Evolutionary conservation across 192 early-diverging fungal genomes (phyloP).

Genomic region (Coemansia sp.): DNA sequence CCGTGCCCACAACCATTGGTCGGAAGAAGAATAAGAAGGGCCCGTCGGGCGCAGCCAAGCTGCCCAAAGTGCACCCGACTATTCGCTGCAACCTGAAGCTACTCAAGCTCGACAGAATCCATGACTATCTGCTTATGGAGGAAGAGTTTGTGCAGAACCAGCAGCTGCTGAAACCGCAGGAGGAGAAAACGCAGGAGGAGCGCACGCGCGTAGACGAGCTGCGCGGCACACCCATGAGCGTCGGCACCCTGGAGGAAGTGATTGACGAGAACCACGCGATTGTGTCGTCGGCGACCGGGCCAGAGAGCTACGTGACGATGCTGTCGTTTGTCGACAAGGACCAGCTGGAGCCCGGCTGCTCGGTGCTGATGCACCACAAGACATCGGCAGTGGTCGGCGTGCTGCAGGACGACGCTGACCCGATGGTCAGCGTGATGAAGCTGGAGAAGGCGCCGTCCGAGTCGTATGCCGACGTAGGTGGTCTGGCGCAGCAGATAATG

Average conservation of each 20-base stretch:
- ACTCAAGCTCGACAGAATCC: slow-evolving; percentile 95
- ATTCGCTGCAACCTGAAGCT: slow-evolving; percentile 96
- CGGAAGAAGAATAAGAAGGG: slow-evolving; percentile 96
- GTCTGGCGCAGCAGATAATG: slow-evolving; percentile 93
- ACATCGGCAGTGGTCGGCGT: slow-evolving; percentile 91
- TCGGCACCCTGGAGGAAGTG: slow-evolving; percentile 95
- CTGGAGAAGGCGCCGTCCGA: slow-evolving; percentile 98
- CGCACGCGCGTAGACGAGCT: slow-evolving; percentile 92
- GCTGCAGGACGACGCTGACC: slow-evolving; percentile 89
- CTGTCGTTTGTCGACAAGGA: slow-evolving; percentile 99
- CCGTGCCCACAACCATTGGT: slow-evolving; percentile 96
- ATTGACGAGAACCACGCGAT: slow-evolving; percentile 99
- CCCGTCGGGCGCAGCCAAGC: slow-evolving; percentile 83
- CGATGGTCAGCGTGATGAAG: slow-evolving; percentile 99
- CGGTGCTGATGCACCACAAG: slow-evolving; percentile 91
- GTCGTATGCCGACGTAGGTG: slow-evolving; percentile 97
- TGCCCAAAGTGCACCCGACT: slow-evolving; percentile 97
- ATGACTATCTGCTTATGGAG: slow-evolving; percentile 97
- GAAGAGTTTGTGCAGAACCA: slow-evolving; percentile 99
- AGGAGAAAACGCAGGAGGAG: slow-evolving; percentile 92
- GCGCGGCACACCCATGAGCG: slow-evolving; percentile 94
- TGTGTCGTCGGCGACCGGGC: slow-evolving; percentile 85
- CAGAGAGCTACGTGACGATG: slow-evolving; percentile 96
- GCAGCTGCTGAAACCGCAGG: slow-evolving; percentile 94
- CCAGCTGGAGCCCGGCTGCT: slow-evolving; percentile 93